Evolutionary conservation across 768 basidiomycete genomes (phyloP).

Genomic region (Trametes coccinea): DNA sequence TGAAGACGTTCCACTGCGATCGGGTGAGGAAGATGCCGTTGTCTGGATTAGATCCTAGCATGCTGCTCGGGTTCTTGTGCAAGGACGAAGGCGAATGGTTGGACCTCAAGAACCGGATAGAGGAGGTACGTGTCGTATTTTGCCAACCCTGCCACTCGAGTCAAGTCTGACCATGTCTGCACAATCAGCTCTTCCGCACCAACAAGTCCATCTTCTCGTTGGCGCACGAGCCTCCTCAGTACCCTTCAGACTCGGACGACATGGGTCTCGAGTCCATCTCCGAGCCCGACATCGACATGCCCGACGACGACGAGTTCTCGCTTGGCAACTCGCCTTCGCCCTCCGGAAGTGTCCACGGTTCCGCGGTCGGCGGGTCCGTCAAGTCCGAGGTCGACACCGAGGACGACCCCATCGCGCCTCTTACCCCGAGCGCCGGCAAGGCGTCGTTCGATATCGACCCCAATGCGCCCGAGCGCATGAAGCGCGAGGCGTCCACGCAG

Average conservation of each 20-base stretch:
- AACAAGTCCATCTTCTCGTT: slow-evolving; percentile 79
- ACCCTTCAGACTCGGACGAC: slow-evolving; percentile 77
- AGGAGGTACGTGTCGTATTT: slow-evolving; percentile 54
- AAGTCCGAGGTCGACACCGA: slow-evolving; percentile 67
- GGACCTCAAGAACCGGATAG: slow-evolving; percentile 72
- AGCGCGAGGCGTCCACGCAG: slow-evolving; percentile 26
- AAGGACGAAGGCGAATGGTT: slow-evolving; percentile 82
- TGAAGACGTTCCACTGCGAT: slow-evolving; percentile 96
- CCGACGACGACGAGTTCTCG: slow-evolving; percentile 55
- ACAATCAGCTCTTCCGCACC: slow-evolving; percentile 41
- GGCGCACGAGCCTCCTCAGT: slow-evolving; percentile 84
- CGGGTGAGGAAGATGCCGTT: slow-evolving; percentile 93
- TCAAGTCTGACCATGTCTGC: background rate
- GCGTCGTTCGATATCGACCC: slow-evolving; percentile 27
- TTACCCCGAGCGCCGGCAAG: slow-evolving; percentile 61
- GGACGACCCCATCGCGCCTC: slow-evolving; percentile 68
- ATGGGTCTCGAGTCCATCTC: slow-evolving; percentile 84
- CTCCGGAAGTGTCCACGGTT: slow-evolving; percentile 20
- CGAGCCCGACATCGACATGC: slow-evolving; percentile 68
- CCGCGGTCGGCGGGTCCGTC: slow-evolving; percentile 43
- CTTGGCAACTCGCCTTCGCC: slow-evolving; percentile 35
- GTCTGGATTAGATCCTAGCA: slow-evolving; percentile 89
- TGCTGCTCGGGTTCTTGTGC: slow-evolving; percentile 93
- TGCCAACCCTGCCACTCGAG: no score
- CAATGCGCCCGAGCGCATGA: slow-evolving; percentile 27